Evolutionary conservation across 805 yeast species (phyloP).

Genomic region (Diddensiella transvaalensis): DNA sequence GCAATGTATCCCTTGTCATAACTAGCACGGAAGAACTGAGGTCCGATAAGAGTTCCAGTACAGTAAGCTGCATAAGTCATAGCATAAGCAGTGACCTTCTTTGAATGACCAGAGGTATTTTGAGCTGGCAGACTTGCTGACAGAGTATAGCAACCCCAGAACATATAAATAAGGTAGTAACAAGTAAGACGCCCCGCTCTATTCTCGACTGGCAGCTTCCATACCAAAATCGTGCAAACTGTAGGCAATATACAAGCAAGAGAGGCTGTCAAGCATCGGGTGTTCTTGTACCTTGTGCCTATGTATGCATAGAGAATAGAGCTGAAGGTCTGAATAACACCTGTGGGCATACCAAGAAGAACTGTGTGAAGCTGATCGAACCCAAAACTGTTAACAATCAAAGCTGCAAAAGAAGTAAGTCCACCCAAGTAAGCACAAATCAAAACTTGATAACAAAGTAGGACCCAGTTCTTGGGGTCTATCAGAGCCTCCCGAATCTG

Average conservation of each 20-base stretch:
- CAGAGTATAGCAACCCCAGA: slow-evolving; percentile 20
- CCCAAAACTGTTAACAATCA: slow-evolving; percentile 39
- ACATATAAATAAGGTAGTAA: slow-evolving; percentile 10
- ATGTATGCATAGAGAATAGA: slow-evolving; percentile 8
- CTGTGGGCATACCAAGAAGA: slow-evolving; percentile 45
- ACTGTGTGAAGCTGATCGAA: slow-evolving; percentile 37
- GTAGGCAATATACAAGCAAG: slow-evolving; percentile 12
- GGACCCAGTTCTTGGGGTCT: slow-evolving; percentile 43
- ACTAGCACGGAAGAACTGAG: slow-evolving; percentile 48
- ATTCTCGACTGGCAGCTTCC: slow-evolving; percentile 12
- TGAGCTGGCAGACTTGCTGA: slow-evolving; percentile 39
- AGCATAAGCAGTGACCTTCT: slow-evolving; percentile 48
- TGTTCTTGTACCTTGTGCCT: slow-evolving; percentile 12
- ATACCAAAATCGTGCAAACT: slow-evolving; percentile 10
- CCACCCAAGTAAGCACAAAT: slow-evolving; percentile 34
- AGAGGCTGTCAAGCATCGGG: slow-evolving; percentile 12
- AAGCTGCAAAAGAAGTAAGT: slow-evolving; percentile 43
- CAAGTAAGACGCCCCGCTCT: slow-evolving; percentile 11
- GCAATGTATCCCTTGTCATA: slow-evolving; percentile 12
- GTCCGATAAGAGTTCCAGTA: slow-evolving; percentile 61
- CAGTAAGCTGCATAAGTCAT: slow-evolving; percentile 57
- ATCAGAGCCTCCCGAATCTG: slow-evolving; percentile 47
- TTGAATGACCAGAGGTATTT: slow-evolving; percentile 50
- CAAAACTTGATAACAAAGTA: slow-evolving; percentile 36
- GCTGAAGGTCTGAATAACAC: slow-evolving; percentile 31